These are phyloP conservation scores for Hippophae tibetana DNA, from an alignment of 306 rosid genomes.

Conservation along the genomic window DNA sequence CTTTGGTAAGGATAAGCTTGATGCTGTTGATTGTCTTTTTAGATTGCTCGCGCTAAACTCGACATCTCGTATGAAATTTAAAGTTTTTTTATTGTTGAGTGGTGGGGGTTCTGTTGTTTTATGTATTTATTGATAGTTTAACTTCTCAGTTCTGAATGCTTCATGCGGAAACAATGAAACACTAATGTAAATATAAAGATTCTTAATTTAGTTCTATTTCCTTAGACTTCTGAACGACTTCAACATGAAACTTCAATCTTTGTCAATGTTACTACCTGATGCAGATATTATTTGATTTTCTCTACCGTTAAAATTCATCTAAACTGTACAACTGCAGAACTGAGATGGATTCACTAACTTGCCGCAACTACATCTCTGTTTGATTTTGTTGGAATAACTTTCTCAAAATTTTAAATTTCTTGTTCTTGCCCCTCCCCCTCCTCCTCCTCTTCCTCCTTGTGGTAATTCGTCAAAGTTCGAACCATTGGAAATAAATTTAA, in stretches of 20 bases:
- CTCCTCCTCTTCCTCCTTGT: no score
- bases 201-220: no score
- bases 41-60: conserved; percentile 11
- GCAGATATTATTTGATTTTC: conserved; percentile 8
- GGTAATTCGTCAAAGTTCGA: background rate
- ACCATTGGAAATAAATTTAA: background rate
- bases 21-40: background rate
- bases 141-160: no score
- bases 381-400: background rate
- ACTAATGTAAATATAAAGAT: no score
- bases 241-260: no score
- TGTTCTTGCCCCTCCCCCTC: no score
- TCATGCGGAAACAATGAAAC: no score
- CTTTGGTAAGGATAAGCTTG: conserved; percentile 6
- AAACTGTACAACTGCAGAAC: background rate
- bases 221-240: no score
- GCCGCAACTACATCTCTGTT: background rate
- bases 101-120: no score
- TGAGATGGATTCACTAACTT: background rate
- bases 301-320: background rate
- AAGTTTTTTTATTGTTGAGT: conserved; percentile 11
- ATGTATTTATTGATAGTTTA: no score
- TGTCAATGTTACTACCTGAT: background rate
- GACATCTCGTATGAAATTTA: conserved; percentile 10
- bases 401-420: no score